Evolutionary conservation across 2,329 filamentous ascomycete species (phyloP), one percentile per base, ranked within the genome.

Genomic region (Cyphellophora europaea): DNA sequence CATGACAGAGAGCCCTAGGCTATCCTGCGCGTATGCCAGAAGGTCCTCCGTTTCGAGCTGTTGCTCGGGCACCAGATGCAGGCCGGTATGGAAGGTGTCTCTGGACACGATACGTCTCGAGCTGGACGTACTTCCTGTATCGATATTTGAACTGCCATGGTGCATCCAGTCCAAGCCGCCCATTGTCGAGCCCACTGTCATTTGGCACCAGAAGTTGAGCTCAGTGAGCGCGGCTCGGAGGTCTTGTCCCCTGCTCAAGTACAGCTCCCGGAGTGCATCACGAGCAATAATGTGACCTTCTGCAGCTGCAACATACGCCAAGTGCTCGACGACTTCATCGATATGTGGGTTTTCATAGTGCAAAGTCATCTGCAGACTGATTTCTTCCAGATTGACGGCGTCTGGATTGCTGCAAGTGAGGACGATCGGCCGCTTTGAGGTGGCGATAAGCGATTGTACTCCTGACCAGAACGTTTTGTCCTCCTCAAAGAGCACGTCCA

Each of bases 121-220:
- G 2, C 82, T 79, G 29, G 78, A 57, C 34, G 72, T 65, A 27
- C 77, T 57, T 34, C 72, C 64, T 49, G 89, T 79, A 3, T 79
- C 51, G 50, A 89, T 82, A 82, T 29, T 70, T 72, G 6, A 84
- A 82, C 79, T 89, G 37, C 80, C 72, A 31, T 80, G 75, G 48
- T 82, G 78, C 49, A 93, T 84, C 89, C 93, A 98, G 49, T 89
- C 83, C 29, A 93, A 72, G 0, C 91, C 89, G 13, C 83, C 82
- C 48, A 82, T 82, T n/a, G 76, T 69, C 53, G 94, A 91, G 4
- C 91, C 93, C 6, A 98, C 77, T 0, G 82, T 86, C 59, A 96
- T 87, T 55, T 98, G 91, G 55, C 93, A 98, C 89, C 89, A 98
- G 54, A 93, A 91, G 54, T 93, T 80, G 17, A 98, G 70, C 42